Conservation (phyloP, 352 stramenopile species). For the Pythium volutum region DNA sequence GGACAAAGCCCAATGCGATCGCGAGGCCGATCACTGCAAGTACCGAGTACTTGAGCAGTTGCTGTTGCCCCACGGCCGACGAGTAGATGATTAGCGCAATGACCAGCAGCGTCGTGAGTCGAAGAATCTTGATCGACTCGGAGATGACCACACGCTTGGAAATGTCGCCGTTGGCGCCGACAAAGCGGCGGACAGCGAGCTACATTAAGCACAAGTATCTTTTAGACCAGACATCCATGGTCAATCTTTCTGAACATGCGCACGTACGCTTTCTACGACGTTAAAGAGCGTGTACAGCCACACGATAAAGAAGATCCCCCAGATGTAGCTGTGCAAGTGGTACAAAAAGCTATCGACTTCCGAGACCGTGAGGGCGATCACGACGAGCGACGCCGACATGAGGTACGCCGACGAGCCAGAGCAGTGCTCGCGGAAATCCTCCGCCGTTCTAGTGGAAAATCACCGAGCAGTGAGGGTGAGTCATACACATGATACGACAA, state of each 20-base stretch:
- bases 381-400: slow-evolving; percentile 76
- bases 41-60: slow-evolving; percentile 81
- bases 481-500: background rate
- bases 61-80: slow-evolving; percentile 63
- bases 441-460: slow-evolving; percentile 57
- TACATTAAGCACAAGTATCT: slow-evolving; percentile 21
- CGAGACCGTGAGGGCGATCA: slow-evolving; percentile 54
- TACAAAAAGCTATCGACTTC: slow-evolving; percentile 66
- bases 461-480: too few relatives aligned
- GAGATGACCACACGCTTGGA: slow-evolving; percentile 89
- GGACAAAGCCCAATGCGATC: slow-evolving; percentile 83
- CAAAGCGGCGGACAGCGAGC: slow-evolving; percentile 75
- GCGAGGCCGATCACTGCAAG: slow-evolving; percentile 78
- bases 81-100: slow-evolving; percentile 86
- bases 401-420: slow-evolving; percentile 78
- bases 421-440: slow-evolving; percentile 81
- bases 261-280: slow-evolving; percentile 78
- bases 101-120: slow-evolving; percentile 71
- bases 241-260: too few relatives aligned
- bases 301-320: slow-evolving; percentile 85
- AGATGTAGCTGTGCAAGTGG: slow-evolving; percentile 80
- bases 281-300: slow-evolving; percentile 90
- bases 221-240: too few relatives aligned
- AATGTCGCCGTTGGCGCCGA: slow-evolving; percentile 71
- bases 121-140: slow-evolving; percentile 87